phyloP scores from a whole-genome alignment of 805 yeast genomes.

The Pichia nakasei region DNA sequence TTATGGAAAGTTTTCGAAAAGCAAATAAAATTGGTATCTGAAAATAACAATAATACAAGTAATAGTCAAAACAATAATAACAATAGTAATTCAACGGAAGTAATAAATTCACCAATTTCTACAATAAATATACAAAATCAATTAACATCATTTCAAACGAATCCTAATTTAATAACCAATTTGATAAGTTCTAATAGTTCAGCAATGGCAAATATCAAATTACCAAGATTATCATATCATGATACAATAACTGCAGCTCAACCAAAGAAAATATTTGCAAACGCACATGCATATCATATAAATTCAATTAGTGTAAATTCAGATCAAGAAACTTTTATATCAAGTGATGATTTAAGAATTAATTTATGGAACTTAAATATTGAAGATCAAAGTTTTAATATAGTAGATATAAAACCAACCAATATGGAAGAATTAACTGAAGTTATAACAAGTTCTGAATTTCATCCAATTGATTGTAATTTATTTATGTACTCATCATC shows the following conservation, averaged over 20 bases:
- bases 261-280: constrained; percentile 83
- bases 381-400: constrained; percentile 92
- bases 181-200: constrained; percentile 1
- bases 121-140: constrained; percentile 16
- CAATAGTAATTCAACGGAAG: background rate
- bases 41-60: constrained; percentile 50
- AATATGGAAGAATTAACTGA: constrained; percentile 99
- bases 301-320: constrained; percentile 90
- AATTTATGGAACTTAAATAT: constrained; percentile 93
- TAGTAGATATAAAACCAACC: constrained; percentile 95
- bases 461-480: constrained; percentile 90
- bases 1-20: constrained; percentile 94
- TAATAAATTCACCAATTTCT: constrained; percentile 2
- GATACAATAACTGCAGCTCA: constrained; percentile 93
- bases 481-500: constrained; percentile 91
- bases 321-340: constrained; percentile 91
- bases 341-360: constrained; percentile 89
- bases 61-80: constrained; percentile 23
- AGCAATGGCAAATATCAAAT: constrained; percentile 39
- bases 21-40: constrained; percentile 84
- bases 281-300: constrained; percentile 97
- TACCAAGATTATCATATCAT: constrained; percentile 87
- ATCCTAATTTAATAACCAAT: constrained; percentile 13
- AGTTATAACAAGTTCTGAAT: constrained; percentile 93
- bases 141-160: constrained; percentile 21